Base-by-base conservation (phyloP, 2,329 filamentous ascomycete species). In the Daldinia eschscholtzii region DNA sequence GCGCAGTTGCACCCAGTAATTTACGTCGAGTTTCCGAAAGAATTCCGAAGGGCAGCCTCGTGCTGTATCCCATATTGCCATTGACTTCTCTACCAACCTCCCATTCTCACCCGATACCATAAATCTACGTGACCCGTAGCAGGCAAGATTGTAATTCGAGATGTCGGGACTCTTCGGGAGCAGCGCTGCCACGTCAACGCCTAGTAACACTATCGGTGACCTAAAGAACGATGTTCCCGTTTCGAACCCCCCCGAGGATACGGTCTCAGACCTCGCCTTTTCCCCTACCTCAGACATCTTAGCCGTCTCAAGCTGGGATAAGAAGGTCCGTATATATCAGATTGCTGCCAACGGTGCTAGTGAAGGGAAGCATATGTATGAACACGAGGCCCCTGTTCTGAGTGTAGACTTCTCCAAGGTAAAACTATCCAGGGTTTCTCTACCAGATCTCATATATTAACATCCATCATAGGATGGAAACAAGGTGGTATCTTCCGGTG, bases 251-350 rank as follows among this genome's bases (percentile, higher is more conserved):
- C 96, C 96, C 23, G 91, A 93, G 74, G 96, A 99, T 82, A 93
- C 92, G 80, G 92, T 98, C 77, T 94, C 94, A 39, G 93, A 94
- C 78, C 86, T 99, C 67, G 85, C 89, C 56, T 99, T 98, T 83
- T 77, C 85, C 77, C 77, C 82, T 69, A 77, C 84, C 79, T 76
- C 80, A 76, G 93, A 98, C 76, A 92, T 97, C 79, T 86, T 99
- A 18, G 94, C 95, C 26, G 93, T 98, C 39, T 85, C 93, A 55
- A 97, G 93, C 75, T 99, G 96, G 96, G 96, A 99, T 82, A 97
- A 97, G 84, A 97, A 97, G 80, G 93, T 98, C 71, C 92, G 94
- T 77, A 95, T 99, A 79, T 99, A 98, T 83, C 93, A 98, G 81
- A 93, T 98, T 78, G 89, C 91, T 72, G 83, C 82, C 64, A 89